Conservation (phyloP, 2,329 filamentous ascomycete species). For the Trichocomaceae sp. region DNA sequence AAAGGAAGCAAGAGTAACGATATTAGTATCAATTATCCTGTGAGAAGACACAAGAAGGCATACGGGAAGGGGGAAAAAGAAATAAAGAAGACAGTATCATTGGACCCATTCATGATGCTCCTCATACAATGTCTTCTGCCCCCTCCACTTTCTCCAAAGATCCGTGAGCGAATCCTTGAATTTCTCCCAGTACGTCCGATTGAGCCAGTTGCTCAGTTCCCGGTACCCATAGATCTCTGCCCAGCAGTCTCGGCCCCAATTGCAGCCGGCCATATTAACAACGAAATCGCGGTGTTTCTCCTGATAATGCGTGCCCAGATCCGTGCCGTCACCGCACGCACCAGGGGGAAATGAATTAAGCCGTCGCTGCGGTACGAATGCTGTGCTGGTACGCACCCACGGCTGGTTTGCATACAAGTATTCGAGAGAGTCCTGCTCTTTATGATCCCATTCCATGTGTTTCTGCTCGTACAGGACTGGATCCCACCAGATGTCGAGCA, state of each 20-base stretch:
- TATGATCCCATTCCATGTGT: constrained; percentile 98
- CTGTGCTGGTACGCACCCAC: constrained; percentile 83
- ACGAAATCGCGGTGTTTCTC: constrained; percentile 82
- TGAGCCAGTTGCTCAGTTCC: constrained; percentile 82
- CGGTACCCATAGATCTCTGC: constrained; percentile 95
- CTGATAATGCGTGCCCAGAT: constrained; percentile 77
- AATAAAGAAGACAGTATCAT: constrained; percentile 8
- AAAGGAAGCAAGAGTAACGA: not conserved
- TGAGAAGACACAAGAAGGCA: not conserved
- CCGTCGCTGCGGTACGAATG: constrained; percentile 81
- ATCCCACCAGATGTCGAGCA: constrained; percentile 98
- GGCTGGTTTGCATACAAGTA: constrained; percentile 86
- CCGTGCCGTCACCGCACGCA: constrained; percentile 60
- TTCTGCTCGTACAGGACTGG: constrained; percentile 96
- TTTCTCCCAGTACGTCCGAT: constrained; percentile 73
- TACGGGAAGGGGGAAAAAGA: constrained; percentile 7
- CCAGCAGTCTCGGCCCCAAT: constrained; percentile 97
- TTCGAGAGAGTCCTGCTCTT: constrained; percentile 93
- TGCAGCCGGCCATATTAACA: constrained; percentile 97
- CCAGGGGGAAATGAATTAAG: constrained; percentile 92
- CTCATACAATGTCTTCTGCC: constrained; percentile 9
- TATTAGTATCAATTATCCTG: constrained; percentile 3
- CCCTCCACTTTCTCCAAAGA: constrained; percentile 16
- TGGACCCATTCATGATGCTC: constrained; percentile 14
- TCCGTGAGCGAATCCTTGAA: constrained; percentile 30